phyloP scores from a whole-genome alignment of 345 rosid genomes.

The Kandelia obovata region DNA sequence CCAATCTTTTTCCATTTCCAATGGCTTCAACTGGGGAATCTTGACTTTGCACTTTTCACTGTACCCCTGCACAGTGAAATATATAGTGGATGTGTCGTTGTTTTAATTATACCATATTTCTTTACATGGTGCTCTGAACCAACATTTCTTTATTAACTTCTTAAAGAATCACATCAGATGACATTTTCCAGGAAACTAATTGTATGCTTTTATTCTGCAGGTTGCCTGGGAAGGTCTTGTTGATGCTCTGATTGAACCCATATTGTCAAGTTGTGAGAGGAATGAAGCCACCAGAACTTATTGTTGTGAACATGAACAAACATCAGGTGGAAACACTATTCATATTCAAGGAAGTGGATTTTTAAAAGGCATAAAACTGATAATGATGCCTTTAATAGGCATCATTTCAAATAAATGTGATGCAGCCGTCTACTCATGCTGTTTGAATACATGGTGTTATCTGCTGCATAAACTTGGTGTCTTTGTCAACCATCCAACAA shows the following conservation, averaged over 20 bases:
- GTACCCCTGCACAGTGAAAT: neutral
- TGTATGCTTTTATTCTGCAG: constrained; percentile 26
- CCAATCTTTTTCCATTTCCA: neutral
- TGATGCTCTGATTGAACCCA: constrained; percentile 42
- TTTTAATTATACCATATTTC: too few species aligned
- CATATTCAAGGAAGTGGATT: constrained; percentile 27
- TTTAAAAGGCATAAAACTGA: constrained; percentile 45
- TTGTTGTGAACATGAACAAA: constrained; percentile 13
- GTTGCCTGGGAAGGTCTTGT: constrained; percentile 61
- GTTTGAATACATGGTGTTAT: constrained; percentile 54
- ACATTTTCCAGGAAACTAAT: too few species aligned
- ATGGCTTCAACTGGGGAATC: neutral
- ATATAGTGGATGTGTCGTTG: too few species aligned
- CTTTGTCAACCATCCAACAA: constrained; percentile 28
- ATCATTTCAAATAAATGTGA: constrained; percentile 43
- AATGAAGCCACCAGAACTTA: constrained; percentile 14
- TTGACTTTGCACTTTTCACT: neutral
- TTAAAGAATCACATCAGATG: too few species aligned
- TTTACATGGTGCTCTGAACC: too few species aligned
- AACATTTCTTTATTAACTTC: too few species aligned
- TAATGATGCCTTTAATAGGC: constrained; percentile 52
- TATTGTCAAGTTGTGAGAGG: constrained; percentile 14
- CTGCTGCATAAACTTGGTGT: constrained; percentile 51
- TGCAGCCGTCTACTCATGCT: constrained; percentile 37
- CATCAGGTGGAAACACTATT: constrained; percentile 15